Evolutionary conservation across 441 rosid genomes (phyloP).

Genomic region (Pelargonium citronellum): DNA sequence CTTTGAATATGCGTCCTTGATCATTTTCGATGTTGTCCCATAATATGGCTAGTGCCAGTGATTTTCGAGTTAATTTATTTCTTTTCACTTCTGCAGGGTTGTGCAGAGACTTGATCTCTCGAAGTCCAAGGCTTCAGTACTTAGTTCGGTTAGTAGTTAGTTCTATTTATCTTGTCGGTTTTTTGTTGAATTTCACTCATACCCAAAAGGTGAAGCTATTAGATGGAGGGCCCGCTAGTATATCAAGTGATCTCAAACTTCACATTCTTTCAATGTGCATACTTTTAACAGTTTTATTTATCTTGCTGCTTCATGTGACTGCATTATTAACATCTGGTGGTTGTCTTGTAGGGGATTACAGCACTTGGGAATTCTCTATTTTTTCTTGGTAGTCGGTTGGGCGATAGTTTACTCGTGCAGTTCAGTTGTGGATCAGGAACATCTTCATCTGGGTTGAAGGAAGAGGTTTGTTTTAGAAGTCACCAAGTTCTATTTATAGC

Average conservation of each 20-base stretch:
- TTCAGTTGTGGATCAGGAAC: conserved; percentile 66
- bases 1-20: background rate
- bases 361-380: conserved; percentile 75
- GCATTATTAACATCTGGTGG: conserved; percentile 24
- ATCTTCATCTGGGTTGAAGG: conserved; percentile 63
- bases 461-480: conserved; percentile 58
- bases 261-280: no score
- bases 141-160: conserved; percentile 74
- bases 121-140: conserved; percentile 97
- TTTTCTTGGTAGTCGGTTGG: conserved; percentile 90
- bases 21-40: conserved; percentile 5
- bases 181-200: background rate
- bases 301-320: conserved; percentile 18
- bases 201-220: no score
- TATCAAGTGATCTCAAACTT: no score
- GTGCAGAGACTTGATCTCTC: conserved; percentile 96
- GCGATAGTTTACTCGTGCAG: conserved; percentile 97
- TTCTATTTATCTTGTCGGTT: conserved; percentile 10
- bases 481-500: conserved; percentile 9
- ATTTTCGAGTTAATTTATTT: conserved; percentile 21
- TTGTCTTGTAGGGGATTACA: conserved; percentile 67
- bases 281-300: conserved; percentile 1
- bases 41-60: background rate
- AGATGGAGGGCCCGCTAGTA: no score
- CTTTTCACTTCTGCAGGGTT: conserved; percentile 55